Evolutionary conservation across 352 stramenopile genomes (phyloP), one percentile per base, ranked within the genome.

Genomic region (Globisporangium ultimum): DNA sequence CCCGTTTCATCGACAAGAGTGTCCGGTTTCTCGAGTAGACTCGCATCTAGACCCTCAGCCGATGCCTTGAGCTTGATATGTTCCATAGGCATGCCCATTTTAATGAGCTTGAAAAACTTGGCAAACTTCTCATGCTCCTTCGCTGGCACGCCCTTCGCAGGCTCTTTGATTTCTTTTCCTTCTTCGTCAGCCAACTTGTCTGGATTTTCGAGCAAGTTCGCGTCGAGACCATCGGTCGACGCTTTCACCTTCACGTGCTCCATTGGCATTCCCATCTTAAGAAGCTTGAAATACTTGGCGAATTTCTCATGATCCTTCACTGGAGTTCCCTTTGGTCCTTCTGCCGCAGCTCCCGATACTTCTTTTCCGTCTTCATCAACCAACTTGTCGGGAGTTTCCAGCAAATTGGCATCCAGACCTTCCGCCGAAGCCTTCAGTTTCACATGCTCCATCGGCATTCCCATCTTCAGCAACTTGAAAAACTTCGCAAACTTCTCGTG

Each of bases 221-320:
- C 66, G 70, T 90, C 65, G 0, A 89, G 42, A 42, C 80, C 78
- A 58, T 88, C 92, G 18, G 87, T 71, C 17, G 66, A 64, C 50
- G 88, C 75, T 63, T 97, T 97, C 60, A 97, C 84, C 69, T 98
- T 89, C 14, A 98, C 84, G 41, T 96, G 89, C 14, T 85, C 78
- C 2, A 89, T 65, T 13, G 80, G 86, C 77, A 95, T 89, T 14
- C 83, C 84, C 79, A 95, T 91, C 53, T 87, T 84, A 14, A 93
- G 59, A 77, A 98, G 87, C 67, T 97, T 98, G 63, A 98, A 98
- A 75, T 97, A 98, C 70, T 97, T 98, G 3, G 66, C 64, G 67
- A 84, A 87, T 47, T 85, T 87, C 21, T 84, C 72, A 49, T 89
- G 79, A 17, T 85, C 72, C 40, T 77, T 83, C 11, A 79, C 78